Evolutionary conservation across 1,284 basidiomycete species (phyloP), one percentile per base, ranked within the genome.

Genomic region (Ustilago cynodontis): DNA sequence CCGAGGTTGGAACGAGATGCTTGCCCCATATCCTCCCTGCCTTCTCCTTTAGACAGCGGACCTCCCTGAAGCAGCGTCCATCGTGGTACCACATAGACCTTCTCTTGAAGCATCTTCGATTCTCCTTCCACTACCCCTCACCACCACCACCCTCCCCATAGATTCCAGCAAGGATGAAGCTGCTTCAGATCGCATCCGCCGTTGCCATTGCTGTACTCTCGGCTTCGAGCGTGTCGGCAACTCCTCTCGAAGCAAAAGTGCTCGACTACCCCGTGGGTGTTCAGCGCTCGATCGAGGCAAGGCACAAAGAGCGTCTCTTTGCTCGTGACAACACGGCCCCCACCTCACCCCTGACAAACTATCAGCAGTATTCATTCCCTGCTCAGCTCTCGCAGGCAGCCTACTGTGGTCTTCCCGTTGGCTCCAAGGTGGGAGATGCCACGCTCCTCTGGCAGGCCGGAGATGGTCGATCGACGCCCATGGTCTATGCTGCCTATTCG

Each of bases 401-500:
- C 24, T 81, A 81, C 74, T 79, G 79, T 57, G 54, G 41, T 28
- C 60, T 53, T 16, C 50, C 59, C 3, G 71, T 74, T 0, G 73
- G 77, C 7, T 10, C 63, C n/a, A 73, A 41, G 18, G 58, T 82
- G 14, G 77, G 76, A 31, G 77, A 75, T 22, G 71, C 78, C 13
- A 54, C 64, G 49, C 68, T 84, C 16, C 71, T 82, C 22, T 81
- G 77, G 70, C 59, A 63, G 0, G 61, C 56, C 8, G 82, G 82
- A 26, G 77, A 84, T 59, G 80, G 79, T 11, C 45, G 62, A 39
- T 39, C 59, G 31, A 69, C 61, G 2, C 82, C 80, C 26, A 66
- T 59, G 51, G 73, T 65, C 10, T 73, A 67, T 28, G 71, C 82
- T 0, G 80, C 78, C 51, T 77, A 80, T 57, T 81, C 81, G 16